Percentiles rank a stretch among this genome's conserved stretches.
Evolutionary conservation across 768 basidiomycete genomes (phyloP).

Genomic region (Naganishia antarctica): DNA sequence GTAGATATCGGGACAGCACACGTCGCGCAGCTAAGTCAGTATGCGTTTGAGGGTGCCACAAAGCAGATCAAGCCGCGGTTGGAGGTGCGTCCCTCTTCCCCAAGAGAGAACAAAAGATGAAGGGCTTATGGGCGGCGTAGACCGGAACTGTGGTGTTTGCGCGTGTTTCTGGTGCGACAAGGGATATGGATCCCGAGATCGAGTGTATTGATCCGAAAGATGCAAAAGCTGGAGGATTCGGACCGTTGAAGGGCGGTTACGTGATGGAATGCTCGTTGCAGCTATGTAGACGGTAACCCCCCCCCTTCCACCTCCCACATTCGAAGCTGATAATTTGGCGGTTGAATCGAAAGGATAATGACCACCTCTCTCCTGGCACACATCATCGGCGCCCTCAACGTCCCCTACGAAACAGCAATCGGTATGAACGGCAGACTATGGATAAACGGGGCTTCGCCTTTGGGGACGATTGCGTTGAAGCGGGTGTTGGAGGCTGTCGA

Average conservation of each 20-base stretch:
- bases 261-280: constrained; percentile 73
- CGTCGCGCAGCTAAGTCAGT: constrained; percentile 72
- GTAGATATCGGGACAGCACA: constrained; percentile 92
- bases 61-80: constrained; percentile 91
- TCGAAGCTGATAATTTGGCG: background rate
- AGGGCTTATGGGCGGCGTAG: too few relatives aligned
- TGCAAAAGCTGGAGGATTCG: constrained; percentile 85
- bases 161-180: constrained; percentile 84
- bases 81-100: constrained; percentile 68
- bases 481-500: constrained; percentile 79
- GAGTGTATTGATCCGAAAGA: constrained; percentile 94
- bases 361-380: constrained; percentile 75
- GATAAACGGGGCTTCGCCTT: constrained; percentile 69
- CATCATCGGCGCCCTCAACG: constrained; percentile 61
- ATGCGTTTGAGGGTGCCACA: constrained; percentile 93
- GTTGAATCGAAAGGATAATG: constrained; percentile 16
- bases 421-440: constrained; percentile 91
- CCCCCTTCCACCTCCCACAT: background rate
- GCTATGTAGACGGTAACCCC: constrained; percentile 74
- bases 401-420: constrained; percentile 80
- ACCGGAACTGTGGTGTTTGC: constrained; percentile 87
- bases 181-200: constrained; percentile 96
- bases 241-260: constrained; percentile 86
- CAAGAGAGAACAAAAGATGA: too few relatives aligned
- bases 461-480: constrained; percentile 67